Conservation (phyloP, 176 grass and related monocot species). For the Avena sativa region DNA sequence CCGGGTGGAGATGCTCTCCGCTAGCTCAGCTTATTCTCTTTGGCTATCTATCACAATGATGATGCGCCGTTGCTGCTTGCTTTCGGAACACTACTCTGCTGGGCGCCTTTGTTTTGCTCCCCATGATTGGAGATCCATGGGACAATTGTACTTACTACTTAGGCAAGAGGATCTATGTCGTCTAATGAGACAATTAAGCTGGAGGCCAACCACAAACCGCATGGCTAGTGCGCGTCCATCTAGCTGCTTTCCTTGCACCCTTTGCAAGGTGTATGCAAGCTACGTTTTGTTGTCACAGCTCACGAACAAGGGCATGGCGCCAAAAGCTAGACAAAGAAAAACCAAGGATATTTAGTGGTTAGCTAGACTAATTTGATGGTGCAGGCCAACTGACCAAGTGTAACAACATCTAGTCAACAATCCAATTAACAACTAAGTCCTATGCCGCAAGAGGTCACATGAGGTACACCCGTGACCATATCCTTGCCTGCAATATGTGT, state of each 20-base stretch:
- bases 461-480: not conserved
- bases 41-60: constrained; percentile 38
- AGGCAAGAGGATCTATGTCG: constrained; percentile 65
- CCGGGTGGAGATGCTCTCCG: too few relatives aligned
- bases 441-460: constrained; percentile 17
- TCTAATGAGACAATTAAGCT: constrained; percentile 68
- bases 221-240: constrained; percentile 29
- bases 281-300: constrained; percentile 18
- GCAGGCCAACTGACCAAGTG: constrained; percentile 21
- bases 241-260: constrained; percentile 29
- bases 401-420: constrained; percentile 15
- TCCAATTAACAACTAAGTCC: not conserved
- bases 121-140: constrained; percentile 43
- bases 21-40: not conserved
- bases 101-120: constrained; percentile 13
- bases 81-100: constrained; percentile 37
- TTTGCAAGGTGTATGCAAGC: constrained; percentile 18
- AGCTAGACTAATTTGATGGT: not conserved
- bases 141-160: constrained; percentile 51
- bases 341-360: not conserved
- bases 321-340: not conserved
- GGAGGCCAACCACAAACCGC: constrained; percentile 42
- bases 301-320: constrained; percentile 26
- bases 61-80: constrained; percentile 24
- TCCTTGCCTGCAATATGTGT: constrained; percentile 26